Evolutionary conservation across 305 asterid species (phyloP), one percentile per base, ranked within the genome.

Genomic region (Solanum hybrid): DNA sequence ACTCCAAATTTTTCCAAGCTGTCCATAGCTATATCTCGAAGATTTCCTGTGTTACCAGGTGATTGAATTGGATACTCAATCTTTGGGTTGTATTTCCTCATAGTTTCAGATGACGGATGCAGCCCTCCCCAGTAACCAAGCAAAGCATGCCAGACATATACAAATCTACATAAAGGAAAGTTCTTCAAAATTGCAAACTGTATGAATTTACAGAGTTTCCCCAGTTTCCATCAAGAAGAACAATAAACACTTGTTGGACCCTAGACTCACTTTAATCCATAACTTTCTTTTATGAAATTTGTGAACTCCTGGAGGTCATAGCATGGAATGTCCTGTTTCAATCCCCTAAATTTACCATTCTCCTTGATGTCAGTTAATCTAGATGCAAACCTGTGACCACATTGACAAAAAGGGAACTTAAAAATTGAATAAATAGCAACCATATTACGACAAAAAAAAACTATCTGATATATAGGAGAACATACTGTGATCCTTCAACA

Each of bases 1-100:
- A 95, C 95, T 86, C 96, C 97, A 86, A 91, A 94, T 68, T 93
- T 94, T 83, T 93, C 95, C 57, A 95, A 81, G 91, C 92, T 90
- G 72, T 94, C 96, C 93, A 93, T 65, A 80, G 94, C 97, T 89
- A 92, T 89, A 89, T 95, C 87, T 45, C 94, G 84, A 39, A 93
- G 83, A 89, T 95, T 93, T 70, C 95, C 94, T 0, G 92, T 39
- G 12, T 92, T 93, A n/a, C 98, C 96, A 0, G 96, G 95, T 12
- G 97, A 94, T 37, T 92, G 96, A 36, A 93, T 91, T 1, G 97
- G 95, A 92, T 92, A 94, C 22, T 45, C 90, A 12, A 95, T 57
- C 70, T 57, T 57, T 17, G n/a, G 70, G 84, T 95, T 93, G 95
- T 95, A 95, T 57, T 83, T 83, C 38, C 34, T 83, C 65, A 92